Base-by-base conservation (phyloP, 495 filamentous ascomycete genomes). In the Aspergillus campestris region DNA sequence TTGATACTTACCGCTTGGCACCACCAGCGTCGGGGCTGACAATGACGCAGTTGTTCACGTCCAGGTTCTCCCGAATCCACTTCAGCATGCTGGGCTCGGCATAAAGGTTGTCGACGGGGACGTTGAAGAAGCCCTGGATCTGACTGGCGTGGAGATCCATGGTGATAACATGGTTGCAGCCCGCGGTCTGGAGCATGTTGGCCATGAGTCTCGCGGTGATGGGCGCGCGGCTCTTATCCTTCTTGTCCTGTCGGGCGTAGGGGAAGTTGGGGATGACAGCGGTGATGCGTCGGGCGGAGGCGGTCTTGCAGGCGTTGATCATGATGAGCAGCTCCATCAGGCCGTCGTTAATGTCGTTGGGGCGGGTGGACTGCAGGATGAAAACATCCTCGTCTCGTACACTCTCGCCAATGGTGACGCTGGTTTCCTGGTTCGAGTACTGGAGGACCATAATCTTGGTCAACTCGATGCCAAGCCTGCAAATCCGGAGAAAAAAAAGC, bases 221-320 rank as follows among this genome's bases (percentile, higher is more conserved):
- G 10, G 90, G 89, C 24, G 91, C 92, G 45, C 92, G 80, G 37
- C 81, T 86, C 73, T 95, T 94, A 68, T 97, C 92, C 67, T 98
- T 98, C 74, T 98, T 98, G 72, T 98, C 92, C 68, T 98, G 92
- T 27, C 92, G 87, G n/a, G 91, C 91, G 58, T 98, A 95, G 27
- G 90, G 91, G 71, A 95, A 98, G 69, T 98, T 96, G 48, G 92
- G 92, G 40, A 95, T 87, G 45, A 89, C 81, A 50, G 86, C 86
- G 14, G 89, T 96, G 67, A 98, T 95, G 49, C 88, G 82, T 48
- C 89, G 79, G 5, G 90, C 89, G n/a, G 83, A 89, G 31, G 92
- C 94, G 15, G 92, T 96, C 55, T 94, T 91, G 77, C 92, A 98
- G 42, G 92, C 92, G 61, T 95, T 94, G 72, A 97, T 95, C 81